Evolutionary conservation across 2,329 filamentous ascomycete species (phyloP).

Genomic region (Ascochyta fabae): DNA sequence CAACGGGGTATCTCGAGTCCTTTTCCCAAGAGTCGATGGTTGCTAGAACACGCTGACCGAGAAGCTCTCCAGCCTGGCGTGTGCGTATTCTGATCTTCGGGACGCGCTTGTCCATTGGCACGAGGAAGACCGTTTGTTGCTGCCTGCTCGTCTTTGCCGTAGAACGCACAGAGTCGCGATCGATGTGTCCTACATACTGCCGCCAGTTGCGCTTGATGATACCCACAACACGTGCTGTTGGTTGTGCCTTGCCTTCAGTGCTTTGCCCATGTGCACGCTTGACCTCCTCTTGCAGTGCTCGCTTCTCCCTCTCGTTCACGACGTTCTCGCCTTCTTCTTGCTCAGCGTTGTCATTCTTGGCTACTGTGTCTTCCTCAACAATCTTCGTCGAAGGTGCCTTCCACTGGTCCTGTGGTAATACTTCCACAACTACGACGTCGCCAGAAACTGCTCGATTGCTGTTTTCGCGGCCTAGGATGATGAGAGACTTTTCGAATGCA

Average conservation of each 20-base stretch:
- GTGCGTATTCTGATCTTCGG: constrained; percentile 95
- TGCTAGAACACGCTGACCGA: constrained; percentile 90
- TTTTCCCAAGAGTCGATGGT: constrained; percentile 96
- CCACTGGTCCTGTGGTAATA: constrained; percentile 94
- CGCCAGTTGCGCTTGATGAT: constrained; percentile 96
- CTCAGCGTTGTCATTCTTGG: constrained; percentile 92
- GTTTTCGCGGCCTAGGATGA: constrained; percentile 91
- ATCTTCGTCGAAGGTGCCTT: constrained; percentile 95
- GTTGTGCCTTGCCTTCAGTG: constrained; percentile 79
- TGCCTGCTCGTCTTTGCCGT: constrained; percentile 77
- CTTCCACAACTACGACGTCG: constrained; percentile 90
- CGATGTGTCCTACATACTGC: constrained; percentile 95
- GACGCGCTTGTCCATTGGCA: constrained; percentile 97
- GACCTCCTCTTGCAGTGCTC: constrained; percentile 88
- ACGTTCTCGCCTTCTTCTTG: constrained; percentile 73
- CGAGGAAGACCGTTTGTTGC: constrained; percentile 91
- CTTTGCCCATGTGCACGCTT: constrained; percentile 80
- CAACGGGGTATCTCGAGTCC: constrained; percentile 88
- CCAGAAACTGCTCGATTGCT: constrained; percentile 94
- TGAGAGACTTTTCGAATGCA: constrained; percentile 84
- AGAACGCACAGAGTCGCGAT: constrained; percentile 80
- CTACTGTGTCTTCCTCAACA: constrained; percentile 89
- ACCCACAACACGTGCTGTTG: constrained; percentile 90
- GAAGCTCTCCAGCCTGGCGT: constrained; percentile 82
- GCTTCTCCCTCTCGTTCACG: constrained; percentile 87